Evolutionary conservation across 495 filamentous ascomycete species (phyloP), one percentile per base, ranked within the genome.

Genomic region (Talaromyces nanjingensis): DNA sequence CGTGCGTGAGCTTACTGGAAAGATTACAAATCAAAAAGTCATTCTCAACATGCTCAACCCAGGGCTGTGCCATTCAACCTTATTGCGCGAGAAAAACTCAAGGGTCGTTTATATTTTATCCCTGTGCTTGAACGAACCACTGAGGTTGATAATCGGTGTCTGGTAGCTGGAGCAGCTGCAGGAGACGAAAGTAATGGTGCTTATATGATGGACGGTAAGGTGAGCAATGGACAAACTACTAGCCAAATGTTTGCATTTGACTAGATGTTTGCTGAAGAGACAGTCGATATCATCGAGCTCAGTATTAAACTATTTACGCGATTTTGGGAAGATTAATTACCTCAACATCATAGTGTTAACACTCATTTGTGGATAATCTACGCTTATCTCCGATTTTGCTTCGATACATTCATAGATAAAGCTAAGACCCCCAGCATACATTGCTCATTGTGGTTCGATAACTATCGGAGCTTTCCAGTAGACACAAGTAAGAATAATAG

Each of bases 41-140:
- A 75, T 84, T 24, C 69, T 88, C 60, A 86, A 84, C 67, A 72
- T 76, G 22, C 47, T 81, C 6, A 81, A 79, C 59, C 86, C 86
- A 0, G 83, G 84, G 1, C 64, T 84, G 45, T 84, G 80, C 68
- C 65, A 76, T 54, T 79, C 83, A 4, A 64, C 69, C 3, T 66
- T 86, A 1, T 68, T 65, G 3, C 71, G 81, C 1, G 72, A 84
- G 2, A 33, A 55, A 9, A 66, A 64, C 0, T 60, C 27, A 24
- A 24, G 61, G 27, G 1, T 73, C 6, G 6, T 76, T 31, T 62
- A 64, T 24, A 1, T 75, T 1, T 24, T 79, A 18, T 65, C 72
- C 55, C 6, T 64, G 0, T 18, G 0, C 22, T 83, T 6, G 81
- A 74, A 0, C 76, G 82, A 12, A 70, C 69, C 3, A 74, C 75